Evolutionary conservation across 768 basidiomycete genomes (phyloP).

Genomic region (Hypholoma fasciculare): DNA sequence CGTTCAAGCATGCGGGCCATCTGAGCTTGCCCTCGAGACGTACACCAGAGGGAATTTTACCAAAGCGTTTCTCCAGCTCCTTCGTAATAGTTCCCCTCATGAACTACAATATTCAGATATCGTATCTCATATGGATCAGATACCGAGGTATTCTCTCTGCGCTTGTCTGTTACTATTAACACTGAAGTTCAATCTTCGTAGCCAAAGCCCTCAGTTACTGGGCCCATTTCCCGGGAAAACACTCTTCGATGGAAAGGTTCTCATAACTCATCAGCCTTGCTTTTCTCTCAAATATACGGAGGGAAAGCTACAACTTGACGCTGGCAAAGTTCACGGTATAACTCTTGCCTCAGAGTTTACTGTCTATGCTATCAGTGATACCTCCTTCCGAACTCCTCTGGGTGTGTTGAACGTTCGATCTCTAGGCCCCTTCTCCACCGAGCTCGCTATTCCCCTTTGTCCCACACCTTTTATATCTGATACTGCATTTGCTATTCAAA

Average conservation of each 20-base stretch:
- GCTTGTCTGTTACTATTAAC: not conserved
- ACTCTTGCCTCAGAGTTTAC: slow-evolving; percentile 10
- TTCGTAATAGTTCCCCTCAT: slow-evolving; percentile 2
- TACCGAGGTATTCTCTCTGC: slow-evolving; percentile 7
- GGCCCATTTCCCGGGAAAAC: slow-evolving; percentile 5
- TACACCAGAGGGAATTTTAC: slow-evolving; percentile 10
- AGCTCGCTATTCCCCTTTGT: not conserved
- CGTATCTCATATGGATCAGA: slow-evolving; percentile 8
- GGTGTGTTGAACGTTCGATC: slow-evolving; percentile 2
- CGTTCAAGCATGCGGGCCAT: slow-evolving; percentile 9
- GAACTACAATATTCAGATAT: slow-evolving; percentile 9
- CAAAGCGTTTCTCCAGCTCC: slow-evolving; percentile 7
- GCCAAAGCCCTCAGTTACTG: slow-evolving; percentile 17
- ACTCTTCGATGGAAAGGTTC: slow-evolving; percentile 10
- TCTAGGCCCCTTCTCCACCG: slow-evolving; percentile 5
- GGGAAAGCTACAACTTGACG: not conserved
- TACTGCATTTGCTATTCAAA: slow-evolving; percentile 6
- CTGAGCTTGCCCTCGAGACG: slow-evolving; percentile 4
- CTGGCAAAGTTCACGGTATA: slow-evolving; percentile 13
- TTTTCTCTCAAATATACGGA: not conserved
- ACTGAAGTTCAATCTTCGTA: not conserved
- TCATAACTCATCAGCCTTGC: not conserved
- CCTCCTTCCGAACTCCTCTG: not conserved
- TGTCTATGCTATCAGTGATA: not conserved
- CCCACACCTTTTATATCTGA: not conserved